Conservation (phyloP, 2,329 filamentous ascomycete species). For the Cladophialophora psammophila region DNA sequence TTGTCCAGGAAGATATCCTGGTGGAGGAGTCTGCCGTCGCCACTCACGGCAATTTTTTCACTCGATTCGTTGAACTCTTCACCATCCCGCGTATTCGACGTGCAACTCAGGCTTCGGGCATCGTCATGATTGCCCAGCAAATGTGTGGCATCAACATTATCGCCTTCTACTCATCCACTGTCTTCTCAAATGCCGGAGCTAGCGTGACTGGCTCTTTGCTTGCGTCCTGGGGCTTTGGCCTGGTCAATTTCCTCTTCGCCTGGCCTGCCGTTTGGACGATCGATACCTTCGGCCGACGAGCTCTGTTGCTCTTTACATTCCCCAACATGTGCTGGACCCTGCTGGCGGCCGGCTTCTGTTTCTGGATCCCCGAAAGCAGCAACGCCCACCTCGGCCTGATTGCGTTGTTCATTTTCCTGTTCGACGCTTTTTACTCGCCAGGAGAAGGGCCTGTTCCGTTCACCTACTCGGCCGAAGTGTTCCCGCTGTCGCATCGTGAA, state of each 20-base stretch:
- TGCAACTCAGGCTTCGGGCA: conserved; percentile 77
- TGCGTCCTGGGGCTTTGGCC: conserved; percentile 70
- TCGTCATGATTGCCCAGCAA: conserved; percentile 81
- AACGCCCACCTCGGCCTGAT: conserved; percentile 51
- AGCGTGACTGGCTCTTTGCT: conserved; percentile 63
- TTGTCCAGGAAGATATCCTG: conserved; percentile 45
- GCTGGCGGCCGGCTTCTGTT: conserved; percentile 62
- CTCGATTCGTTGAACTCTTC: conserved; percentile 64
- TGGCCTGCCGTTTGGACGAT: conserved; percentile 67
- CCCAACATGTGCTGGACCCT: conserved; percentile 66
- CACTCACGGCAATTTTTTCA: conserved; percentile 63
- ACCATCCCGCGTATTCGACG: conserved; percentile 58
- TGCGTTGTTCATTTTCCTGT: conserved; percentile 54
- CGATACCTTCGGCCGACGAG: conserved; percentile 71
- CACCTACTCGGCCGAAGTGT: conserved; percentile 72
- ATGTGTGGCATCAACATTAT: conserved; percentile 78
- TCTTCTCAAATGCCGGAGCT: conserved; percentile 64
- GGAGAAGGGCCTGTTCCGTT: conserved; percentile 71
- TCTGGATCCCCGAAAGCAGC: conserved; percentile 56
- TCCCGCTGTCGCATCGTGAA: conserved; percentile 68
- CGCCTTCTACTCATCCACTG: conserved; percentile 74
- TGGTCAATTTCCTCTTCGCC: conserved; percentile 71
- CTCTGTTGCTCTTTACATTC: conserved; percentile 69
- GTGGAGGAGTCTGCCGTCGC: conserved; percentile 42
- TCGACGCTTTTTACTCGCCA: conserved; percentile 57